Base-by-base conservation (phyloP, 2,329 filamentous ascomycete species). In the Botrytis cinerea region DNA sequence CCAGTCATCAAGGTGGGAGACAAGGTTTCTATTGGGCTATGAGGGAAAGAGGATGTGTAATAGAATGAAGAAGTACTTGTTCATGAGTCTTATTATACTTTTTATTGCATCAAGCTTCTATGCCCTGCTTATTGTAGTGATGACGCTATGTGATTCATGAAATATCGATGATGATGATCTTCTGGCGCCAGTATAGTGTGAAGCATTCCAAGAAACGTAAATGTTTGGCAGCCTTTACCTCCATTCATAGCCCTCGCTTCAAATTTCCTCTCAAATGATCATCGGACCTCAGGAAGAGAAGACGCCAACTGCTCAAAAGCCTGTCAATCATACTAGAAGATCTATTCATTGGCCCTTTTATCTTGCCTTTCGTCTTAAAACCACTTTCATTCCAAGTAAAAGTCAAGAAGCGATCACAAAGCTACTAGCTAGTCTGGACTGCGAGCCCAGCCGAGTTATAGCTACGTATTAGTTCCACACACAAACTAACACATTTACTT, bases 1-100 rank as follows among this genome's bases (percentile, higher is more conserved):
- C 72, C 72, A 66, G 48, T 63, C 67, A 73, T 73, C 32, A 73
- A 60, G 60, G 72, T 73, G n/a, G 72, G 72, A 66, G 68, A 73
- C 40, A 64, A 48, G 70, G 72, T 73, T 32, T 71, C 72, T 51
- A 32, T 71, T 72, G 70, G 61, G n/a, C 40, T 66, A 38, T 72
- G 14, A 66, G 16, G 3, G 25, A 46, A 22, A 46, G 57, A 16
- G 10, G 22, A 46, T 35, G 28, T 63, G n/a, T 4, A 62, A 62
- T 62, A 57, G 14, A 20, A 59, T 63, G 46, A 28, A 51, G 16
- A 25, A 28, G 62, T 40, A 51, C 48, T 38, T 38, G 12, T 28
- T 7, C 18, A 46, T 12, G 18, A 32, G 25, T 32, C 6, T 43
- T 7, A 68, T 43, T 54, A 38, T 28, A 8, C 35, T 20, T 68